Base-by-base conservation (phyloP, 2,329 filamentous ascomycete genomes). In the Nemania sp. region DNA sequence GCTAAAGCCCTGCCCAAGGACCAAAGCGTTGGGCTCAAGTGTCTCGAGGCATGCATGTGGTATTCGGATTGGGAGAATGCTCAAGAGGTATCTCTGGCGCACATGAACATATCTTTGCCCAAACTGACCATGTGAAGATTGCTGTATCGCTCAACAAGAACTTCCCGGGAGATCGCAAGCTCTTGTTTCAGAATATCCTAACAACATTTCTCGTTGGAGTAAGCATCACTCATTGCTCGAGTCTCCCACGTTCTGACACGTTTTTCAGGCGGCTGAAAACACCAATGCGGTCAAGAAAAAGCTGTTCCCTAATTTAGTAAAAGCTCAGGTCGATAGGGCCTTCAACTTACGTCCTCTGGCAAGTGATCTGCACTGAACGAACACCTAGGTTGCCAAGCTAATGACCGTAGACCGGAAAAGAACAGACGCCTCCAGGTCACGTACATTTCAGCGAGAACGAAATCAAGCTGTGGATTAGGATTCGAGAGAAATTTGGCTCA, bases 21-120 rank as follows among this genome's bases (percentile, higher is more conserved):
- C 59, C 79, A 76, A 62, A 70, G 68, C 32, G 69, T 70, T 17
- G 78, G 73, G 5, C 73, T 76, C 9, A 75, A 75, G 45, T 85
- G 80, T 59, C 73, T 86, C 46, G 78, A 83, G 65, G 78, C 80
- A 9, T 87, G 84, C 64, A 67, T 86, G 55, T 72, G 80, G 62
- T 76, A 83, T 54, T 84, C 81, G 77, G 84, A 87, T 65, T 76
- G 86, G 56, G 75, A 78, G 58, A 83, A 82, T 67, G 82, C 83
- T 2, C 84, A 87, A 69, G 81, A 84, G 75, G 83, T 85, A 72
- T 71, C 32, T 51, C 9, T 13, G 21, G 11, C n/a, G 2, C 12
- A 50, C 9, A 10, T 35, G 20, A 35, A 5, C 40, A 10, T 15
- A 15, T 17, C 53, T 54, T 40, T 46, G 29, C 15, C 64, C 21